Evolutionary conservation across 257 asterid genomes (phyloP).

Genomic region (Schizonepeta tenuifolia): DNA sequence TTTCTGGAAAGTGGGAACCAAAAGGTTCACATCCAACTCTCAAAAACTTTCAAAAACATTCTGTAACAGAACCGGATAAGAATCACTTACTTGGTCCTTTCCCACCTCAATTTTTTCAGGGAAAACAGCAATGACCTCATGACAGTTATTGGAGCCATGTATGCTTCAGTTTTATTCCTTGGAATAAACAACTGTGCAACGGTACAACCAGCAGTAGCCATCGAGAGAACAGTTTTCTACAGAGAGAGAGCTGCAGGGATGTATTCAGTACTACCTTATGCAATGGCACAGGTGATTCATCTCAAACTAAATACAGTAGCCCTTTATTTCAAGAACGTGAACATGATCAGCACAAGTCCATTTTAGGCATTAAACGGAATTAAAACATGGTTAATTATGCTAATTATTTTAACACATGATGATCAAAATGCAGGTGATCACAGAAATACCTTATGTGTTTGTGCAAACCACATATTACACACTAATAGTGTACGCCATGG

Average conservation of each 20-base stretch:
- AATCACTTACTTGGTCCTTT: neutral
- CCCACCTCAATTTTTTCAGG: conserved; percentile 30
- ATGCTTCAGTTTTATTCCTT: conserved; percentile 51
- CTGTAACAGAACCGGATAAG: conserved; percentile 5
- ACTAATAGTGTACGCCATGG: conserved; percentile 55
- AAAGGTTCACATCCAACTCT: conserved; percentile 35
- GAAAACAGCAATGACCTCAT: conserved; percentile 42
- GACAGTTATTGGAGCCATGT: conserved; percentile 66
- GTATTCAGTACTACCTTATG: conserved; percentile 67
- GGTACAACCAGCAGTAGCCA: conserved; percentile 53
- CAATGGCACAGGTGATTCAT: conserved; percentile 55
- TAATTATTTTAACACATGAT: neutral
- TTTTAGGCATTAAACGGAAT: neutral
- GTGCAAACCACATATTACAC: conserved; percentile 55
- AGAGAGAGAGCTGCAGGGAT: conserved; percentile 67
- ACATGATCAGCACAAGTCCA: neutral
- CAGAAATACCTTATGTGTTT: conserved; percentile 56
- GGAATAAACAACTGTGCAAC: conserved; percentile 56
- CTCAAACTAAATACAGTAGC: too few relatives aligned
- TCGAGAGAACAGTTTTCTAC: conserved; percentile 59
- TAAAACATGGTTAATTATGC: neutral
- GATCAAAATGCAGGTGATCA: conserved; percentile 43
- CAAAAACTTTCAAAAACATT: neutral
- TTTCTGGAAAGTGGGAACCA: conserved; percentile 52
- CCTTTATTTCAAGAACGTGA: neutral